Percentiles rank a stretch among this genome's conserved stretches.
phyloP scores from a whole-genome alignment of 139 green algal genomes.

The Chlorella sorokiniana region DNA sequence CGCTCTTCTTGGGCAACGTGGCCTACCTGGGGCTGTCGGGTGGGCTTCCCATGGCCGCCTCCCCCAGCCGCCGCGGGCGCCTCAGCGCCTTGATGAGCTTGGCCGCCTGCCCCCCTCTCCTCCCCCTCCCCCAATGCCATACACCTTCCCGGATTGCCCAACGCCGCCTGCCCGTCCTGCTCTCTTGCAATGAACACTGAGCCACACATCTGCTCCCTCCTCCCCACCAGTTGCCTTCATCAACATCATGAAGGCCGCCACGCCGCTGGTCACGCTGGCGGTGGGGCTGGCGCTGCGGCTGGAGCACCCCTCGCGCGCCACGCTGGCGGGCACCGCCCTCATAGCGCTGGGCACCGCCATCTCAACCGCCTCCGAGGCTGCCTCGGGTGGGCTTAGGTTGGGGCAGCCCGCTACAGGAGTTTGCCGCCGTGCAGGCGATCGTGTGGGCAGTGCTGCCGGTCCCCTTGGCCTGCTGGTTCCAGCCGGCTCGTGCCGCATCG shows the following conservation, averaged over 20 bases:
- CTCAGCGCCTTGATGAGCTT: too few species aligned
- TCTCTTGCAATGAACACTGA: too few species aligned
- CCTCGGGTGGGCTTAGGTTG: neutral
- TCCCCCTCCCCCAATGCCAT: too few species aligned
- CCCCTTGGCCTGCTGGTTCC: neutral
- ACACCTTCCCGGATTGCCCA: neutral
- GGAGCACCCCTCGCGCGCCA: conserved; percentile 25
- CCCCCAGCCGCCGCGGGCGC: too few species aligned
- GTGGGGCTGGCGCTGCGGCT: conserved; percentile 28
- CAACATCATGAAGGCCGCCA: conserved; percentile 56
- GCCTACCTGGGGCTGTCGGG: conserved; percentile 51
- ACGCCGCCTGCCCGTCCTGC: neutral
- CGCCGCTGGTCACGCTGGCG: conserved; percentile 45
- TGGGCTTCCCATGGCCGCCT: too few species aligned
- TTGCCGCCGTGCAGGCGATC: neutral
- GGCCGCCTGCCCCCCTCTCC: too few species aligned
- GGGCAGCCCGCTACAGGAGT: neutral
- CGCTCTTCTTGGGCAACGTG: conserved; percentile 48
- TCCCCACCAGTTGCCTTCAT: conserved; percentile 44
- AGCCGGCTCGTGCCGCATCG: neutral
- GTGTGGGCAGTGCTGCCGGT: neutral
- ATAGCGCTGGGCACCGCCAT: conserved; percentile 41
- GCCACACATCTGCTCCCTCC: too few species aligned
- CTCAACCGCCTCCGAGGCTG: conserved; percentile 29
- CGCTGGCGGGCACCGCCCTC: conserved; percentile 26